A percentile compares a stretch with the other conserved stretches of the same genome.
These are phyloP conservation scores for Nicotiana otophora DNA, from an alignment of 257 asterid species.

Conservation along the genomic window DNA sequence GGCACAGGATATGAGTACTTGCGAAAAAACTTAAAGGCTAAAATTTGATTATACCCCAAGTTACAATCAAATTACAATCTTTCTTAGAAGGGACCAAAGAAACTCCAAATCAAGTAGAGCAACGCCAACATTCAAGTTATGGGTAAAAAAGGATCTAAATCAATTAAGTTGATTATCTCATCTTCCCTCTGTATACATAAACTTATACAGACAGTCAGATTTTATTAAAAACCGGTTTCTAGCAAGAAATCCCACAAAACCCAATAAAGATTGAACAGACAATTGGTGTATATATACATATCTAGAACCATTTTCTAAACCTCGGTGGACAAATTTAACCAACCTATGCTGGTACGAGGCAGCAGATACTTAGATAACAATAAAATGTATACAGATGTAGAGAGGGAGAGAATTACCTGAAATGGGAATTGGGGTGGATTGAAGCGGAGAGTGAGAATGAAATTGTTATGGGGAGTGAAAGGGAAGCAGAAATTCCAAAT, in stretches of 20 bases:
- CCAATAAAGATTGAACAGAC: not conserved
- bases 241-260: not conserved
- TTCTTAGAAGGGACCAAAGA: no score
- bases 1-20: not conserved
- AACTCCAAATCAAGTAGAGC: no score
- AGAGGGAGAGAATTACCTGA: not conserved
- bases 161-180: not conserved
- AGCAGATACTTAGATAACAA: not conserved
- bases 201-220: not conserved
- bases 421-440: not conserved
- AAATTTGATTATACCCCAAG: not conserved
- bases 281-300: not conserved
- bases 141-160: not conserved
- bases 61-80: no score
- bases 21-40: not conserved
- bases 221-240: not conserved
- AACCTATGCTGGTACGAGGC: not conserved
- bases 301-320: no score
- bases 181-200: not conserved
- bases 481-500: not conserved
- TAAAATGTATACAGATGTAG: not conserved
- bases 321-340: no score
- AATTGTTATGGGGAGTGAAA: not conserved
- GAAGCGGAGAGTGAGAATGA: not conserved
- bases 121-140: no score